A percentile compares a stretch with the other conserved stretches of the same genome.
These are phyloP conservation scores for Scytalidium sp. DNA, from an alignment of 2,329 filamentous ascomycete species.

Conservation along the genomic window DNA sequence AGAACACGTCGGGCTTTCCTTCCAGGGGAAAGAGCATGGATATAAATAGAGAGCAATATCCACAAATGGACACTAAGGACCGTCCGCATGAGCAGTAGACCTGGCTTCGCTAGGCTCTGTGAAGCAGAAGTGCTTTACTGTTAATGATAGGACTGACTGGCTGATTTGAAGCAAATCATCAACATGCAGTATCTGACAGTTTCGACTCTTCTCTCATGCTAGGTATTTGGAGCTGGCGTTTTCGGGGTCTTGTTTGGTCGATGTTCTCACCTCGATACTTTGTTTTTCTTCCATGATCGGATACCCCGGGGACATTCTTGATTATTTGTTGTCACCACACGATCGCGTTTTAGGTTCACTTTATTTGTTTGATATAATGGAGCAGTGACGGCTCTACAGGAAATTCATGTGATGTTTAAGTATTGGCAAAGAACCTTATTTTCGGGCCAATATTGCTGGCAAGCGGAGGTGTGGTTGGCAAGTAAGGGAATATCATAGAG, in stretches of 20 bases:
- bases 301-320: constrained; percentile 4
- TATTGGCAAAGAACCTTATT: background rate
- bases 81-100: constrained; percentile 4
- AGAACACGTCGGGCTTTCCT: constrained; percentile 8
- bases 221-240: background rate
- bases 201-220: background rate
- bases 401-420: background rate
- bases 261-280: background rate
- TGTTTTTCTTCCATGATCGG: constrained; percentile 3
- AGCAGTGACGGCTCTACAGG: background rate
- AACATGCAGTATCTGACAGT: background rate
- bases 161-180: background rate
- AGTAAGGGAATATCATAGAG: background rate
- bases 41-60: constrained; percentile 16
- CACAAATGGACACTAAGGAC: constrained; percentile 12
- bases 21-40: constrained; percentile 26
- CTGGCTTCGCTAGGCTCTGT: background rate
- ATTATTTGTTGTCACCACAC: background rate
- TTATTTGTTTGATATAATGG: background rate
- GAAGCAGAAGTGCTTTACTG: constrained; percentile 1
- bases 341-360: background rate
- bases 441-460: background rate
- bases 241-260: background rate
- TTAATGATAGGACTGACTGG: background rate
- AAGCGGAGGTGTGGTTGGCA: background rate